A percentile compares a stretch with the other conserved stretches of the same genome.
phyloP scores from a whole-genome alignment of 306 rosid genomes.

The Malus fusca region DNA sequence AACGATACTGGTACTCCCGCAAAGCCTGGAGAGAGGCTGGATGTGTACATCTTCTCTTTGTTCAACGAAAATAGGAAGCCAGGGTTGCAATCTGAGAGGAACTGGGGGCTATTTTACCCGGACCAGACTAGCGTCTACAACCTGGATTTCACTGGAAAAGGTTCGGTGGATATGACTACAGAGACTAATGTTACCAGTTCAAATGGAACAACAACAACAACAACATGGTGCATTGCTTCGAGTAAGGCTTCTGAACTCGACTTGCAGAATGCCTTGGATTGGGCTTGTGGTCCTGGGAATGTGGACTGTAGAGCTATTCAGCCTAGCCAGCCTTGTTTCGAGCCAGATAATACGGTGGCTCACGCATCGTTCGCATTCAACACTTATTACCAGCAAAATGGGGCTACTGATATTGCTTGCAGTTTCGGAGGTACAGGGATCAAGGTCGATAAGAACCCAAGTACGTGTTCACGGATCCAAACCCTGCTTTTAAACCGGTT shows the following conservation, averaged over 20 bases:
- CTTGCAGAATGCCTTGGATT: constrained; percentile 85
- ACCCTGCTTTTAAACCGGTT: neutral
- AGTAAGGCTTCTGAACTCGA: constrained; percentile 71
- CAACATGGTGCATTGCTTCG: constrained; percentile 90
- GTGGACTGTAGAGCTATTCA: constrained; percentile 90
- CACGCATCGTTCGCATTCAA: constrained; percentile 93
- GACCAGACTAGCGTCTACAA: constrained; percentile 94
- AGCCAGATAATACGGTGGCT: constrained; percentile 75
- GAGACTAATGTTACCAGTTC: constrained; percentile 47
- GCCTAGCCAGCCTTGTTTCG: constrained; percentile 95
- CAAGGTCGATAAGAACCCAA: constrained; percentile 83
- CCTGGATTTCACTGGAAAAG: constrained; percentile 81
- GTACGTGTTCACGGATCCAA: constrained; percentile 39
- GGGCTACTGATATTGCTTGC: constrained; percentile 91
- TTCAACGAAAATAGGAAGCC: constrained; percentile 93
- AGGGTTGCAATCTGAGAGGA: constrained; percentile 92
- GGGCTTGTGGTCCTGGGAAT: constrained; percentile 98
- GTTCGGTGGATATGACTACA: constrained; percentile 56
- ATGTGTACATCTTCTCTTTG: constrained; percentile 46
- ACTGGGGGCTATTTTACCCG: constrained; percentile 93
- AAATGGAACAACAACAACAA: constrained; percentile 35
- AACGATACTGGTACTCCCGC: constrained; percentile 50
- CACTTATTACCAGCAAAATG: constrained; percentile 82
- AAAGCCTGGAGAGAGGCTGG: constrained; percentile 36
- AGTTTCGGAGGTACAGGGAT: constrained; percentile 85